phyloP scores from a whole-genome alignment of 192 early-diverging fungal genomes.

The Umbelopsis sp. region DNA sequence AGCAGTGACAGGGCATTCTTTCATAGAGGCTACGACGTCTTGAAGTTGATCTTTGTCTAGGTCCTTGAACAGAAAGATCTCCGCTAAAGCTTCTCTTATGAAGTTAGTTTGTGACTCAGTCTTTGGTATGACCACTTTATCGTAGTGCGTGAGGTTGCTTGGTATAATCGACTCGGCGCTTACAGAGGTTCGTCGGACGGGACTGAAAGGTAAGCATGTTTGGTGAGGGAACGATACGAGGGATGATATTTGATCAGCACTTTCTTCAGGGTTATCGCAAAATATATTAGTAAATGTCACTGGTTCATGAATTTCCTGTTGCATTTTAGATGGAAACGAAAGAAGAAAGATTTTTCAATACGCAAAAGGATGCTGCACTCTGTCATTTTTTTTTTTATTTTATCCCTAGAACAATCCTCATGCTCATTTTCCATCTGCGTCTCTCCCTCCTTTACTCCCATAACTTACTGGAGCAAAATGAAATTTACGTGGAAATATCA shows the following conservation, averaged over 20 bases:
- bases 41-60: constrained; percentile 36
- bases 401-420: background rate
- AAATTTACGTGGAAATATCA: background rate
- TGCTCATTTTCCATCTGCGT: constrained; percentile 16
- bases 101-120: constrained; percentile 13
- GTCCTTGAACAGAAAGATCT: constrained; percentile 40
- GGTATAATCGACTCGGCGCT: constrained; percentile 46
- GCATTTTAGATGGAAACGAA: background rate
- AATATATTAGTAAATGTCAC: constrained; percentile 1
- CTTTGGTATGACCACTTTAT: constrained; percentile 36
- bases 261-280: background rate
- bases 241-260: background rate
- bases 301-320: constrained; percentile 7
- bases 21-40: constrained; percentile 42
- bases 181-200: constrained; percentile 39
- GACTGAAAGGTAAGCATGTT: background rate
- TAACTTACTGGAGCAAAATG: background rate
- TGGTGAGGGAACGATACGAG: background rate
- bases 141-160: background rate
- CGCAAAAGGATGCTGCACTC: background rate
- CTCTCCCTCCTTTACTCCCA: background rate
- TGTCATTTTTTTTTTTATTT: background rate
- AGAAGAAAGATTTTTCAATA: background rate
- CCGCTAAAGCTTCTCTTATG: constrained; percentile 26
- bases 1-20: constrained; percentile 26